A percentile compares a stretch with the other conserved stretches of the same genome.
phyloP scores from a whole-genome alignment of 768 basidiomycete genomes.

The Lactifluus volemus region DNA sequence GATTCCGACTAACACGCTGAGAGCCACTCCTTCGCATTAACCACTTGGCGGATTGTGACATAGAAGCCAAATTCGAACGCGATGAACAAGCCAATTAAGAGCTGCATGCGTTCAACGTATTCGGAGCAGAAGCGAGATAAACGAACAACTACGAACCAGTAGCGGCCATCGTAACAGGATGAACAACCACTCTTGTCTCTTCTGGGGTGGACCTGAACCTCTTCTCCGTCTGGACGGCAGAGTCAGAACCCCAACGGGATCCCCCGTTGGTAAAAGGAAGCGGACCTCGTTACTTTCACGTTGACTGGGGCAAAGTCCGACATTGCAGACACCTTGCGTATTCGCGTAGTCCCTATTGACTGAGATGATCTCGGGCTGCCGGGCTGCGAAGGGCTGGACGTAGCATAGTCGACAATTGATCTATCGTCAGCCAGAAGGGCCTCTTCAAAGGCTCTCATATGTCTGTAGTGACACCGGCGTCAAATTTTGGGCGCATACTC shows the following conservation, averaged over 20 bases:
- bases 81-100: conserved; percentile 79
- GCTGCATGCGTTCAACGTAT: conserved; percentile 33
- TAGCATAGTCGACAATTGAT: conserved; percentile 28
- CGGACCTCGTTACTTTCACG: conserved; percentile 67
- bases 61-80: conserved; percentile 79
- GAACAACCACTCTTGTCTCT: conserved; percentile 65
- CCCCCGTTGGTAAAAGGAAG: not conserved
- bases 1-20: conserved; percentile 57
- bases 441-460: conserved; percentile 69
- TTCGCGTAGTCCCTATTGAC: conserved; percentile 33
- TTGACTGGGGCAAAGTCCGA: conserved; percentile 91
- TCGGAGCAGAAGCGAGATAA: not conserved
- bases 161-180: conserved; percentile 82
- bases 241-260: not conserved
- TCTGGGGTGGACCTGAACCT: conserved; percentile 26
- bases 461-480: conserved; percentile 28
- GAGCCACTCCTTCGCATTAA: conserved; percentile 91
- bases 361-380: conserved; percentile 19
- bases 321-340: conserved; percentile 74
- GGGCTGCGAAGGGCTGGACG: conserved; percentile 26
- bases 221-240: conserved; percentile 29
- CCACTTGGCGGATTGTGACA: conserved; percentile 80
- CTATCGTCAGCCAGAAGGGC: conserved; percentile 60
- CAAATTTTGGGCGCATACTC: not conserved
- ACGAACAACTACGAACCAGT: conserved; percentile 40